These are phyloP conservation scores for Paxillus involutus DNA, from an alignment of 768 basidiomycete genomes.

Conservation along the genomic window DNA sequence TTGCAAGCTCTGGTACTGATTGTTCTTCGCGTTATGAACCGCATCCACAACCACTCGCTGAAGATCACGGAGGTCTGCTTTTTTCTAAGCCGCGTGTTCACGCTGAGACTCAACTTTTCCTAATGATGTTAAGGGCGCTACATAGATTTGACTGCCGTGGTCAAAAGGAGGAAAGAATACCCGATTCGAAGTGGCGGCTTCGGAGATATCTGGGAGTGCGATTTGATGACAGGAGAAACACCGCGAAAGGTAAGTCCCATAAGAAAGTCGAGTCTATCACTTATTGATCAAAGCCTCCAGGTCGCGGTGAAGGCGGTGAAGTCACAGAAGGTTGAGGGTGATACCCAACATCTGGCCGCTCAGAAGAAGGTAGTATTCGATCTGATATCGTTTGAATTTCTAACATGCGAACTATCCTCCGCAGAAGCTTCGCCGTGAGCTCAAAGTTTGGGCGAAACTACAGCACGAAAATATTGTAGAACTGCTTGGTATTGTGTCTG, in stretches of 20 bases:
- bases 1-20: no score
- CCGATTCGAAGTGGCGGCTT: neutral
- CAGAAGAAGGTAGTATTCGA: neutral
- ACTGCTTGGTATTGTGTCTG: slow-evolving; percentile 27
- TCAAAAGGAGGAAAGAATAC: neutral
- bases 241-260: neutral
- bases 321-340: no score
- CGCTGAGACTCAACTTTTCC: no score
- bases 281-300: neutral
- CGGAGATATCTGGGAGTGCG: slow-evolving; percentile 2
- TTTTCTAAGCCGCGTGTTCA: neutral
- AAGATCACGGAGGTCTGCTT: neutral
- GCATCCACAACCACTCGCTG: no score
- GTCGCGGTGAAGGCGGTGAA: neutral
- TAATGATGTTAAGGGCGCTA: neutral
- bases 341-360: neutral
- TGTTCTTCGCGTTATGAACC: no score
- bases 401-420: neutral
- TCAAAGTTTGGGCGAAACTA: slow-evolving; percentile 18
- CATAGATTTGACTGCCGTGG: neutral
- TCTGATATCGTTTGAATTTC: neutral
- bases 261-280: neutral
- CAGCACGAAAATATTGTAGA: slow-evolving; percentile 30
- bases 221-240: neutral
- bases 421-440: slow-evolving; percentile 29